phyloP scores from a whole-genome alignment of 495 filamentous ascomycete genomes.

The Tuber borchii region DNA sequence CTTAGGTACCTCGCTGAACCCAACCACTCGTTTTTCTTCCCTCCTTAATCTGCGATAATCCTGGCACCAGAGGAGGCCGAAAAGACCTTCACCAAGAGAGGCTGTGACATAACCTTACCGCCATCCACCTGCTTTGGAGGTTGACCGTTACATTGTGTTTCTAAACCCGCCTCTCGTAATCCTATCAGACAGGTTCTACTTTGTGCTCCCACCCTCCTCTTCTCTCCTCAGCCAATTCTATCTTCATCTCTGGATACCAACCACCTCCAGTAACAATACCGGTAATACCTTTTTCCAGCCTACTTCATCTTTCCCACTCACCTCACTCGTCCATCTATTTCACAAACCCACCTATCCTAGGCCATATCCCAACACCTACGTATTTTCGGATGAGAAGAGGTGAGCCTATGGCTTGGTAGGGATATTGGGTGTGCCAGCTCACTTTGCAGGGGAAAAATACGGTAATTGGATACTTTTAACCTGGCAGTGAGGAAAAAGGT shows the following conservation, averaged over 20 bases:
- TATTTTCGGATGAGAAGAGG: conserved; percentile 27
- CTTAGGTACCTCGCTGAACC: background rate
- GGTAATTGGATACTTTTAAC: conserved; percentile 32
- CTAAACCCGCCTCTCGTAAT: background rate
- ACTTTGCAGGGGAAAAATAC: conserved; percentile 35
- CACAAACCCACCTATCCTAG: background rate
- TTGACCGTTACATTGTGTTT: background rate
- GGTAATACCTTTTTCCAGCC: background rate
- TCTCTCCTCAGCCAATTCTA: background rate
- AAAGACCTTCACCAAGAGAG: background rate
- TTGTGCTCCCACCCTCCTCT: conserved; percentile 10
- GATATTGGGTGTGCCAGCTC: conserved; percentile 36
- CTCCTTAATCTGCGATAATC: background rate
- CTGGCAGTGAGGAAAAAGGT: conserved; percentile 34
- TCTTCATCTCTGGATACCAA: background rate
- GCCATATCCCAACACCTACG: conserved; percentile 12
- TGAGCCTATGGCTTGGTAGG: conserved; percentile 24
- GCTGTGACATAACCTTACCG: background rate
- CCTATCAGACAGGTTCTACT: conserved; percentile 15
- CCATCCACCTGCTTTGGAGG: background rate
- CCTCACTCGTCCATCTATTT: background rate
- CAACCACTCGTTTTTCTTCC: background rate
- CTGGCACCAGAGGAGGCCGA: background rate
- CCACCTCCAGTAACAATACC: background rate
- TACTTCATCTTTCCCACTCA: background rate